Evolutionary conservation across 2,329 filamentous ascomycete genomes (phyloP).

Genomic region (Cladophialophora carrionii): DNA sequence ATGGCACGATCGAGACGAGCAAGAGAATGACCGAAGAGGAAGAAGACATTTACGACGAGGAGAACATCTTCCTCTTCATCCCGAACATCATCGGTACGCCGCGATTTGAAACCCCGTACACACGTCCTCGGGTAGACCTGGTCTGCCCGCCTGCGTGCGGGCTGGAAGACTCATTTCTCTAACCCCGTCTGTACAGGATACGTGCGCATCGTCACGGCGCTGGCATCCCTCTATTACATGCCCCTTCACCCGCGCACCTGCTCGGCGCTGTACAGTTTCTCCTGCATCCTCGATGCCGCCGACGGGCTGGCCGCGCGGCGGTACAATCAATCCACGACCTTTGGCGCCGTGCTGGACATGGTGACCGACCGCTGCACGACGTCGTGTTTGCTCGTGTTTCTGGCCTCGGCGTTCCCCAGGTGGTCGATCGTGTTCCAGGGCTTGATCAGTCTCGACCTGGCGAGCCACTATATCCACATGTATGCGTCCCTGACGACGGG

Average conservation of each 20-base stretch:
- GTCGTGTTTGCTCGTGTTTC: slow-evolving; percentile 88
- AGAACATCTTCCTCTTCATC: slow-evolving; percentile 82
- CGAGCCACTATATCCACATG: slow-evolving; percentile 99
- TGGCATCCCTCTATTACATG: slow-evolving; percentile 98
- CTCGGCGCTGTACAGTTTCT: slow-evolving; percentile 75
- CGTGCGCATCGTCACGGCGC: slow-evolving; percentile 74
- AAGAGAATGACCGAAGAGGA: slow-evolving; percentile 39
- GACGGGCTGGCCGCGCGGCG: slow-evolving; percentile 89
- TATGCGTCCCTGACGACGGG: slow-evolving; percentile 91
- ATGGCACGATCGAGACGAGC: slow-evolving; percentile 35
- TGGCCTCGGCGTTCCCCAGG: slow-evolving; percentile 90
- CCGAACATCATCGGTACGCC: slow-evolving; percentile 77
- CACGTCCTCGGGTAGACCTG: background rate
- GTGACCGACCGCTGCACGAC: slow-evolving; percentile 98
- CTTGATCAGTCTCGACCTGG: slow-evolving; percentile 87
- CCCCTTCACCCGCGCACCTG: slow-evolving; percentile 68
- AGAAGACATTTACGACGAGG: slow-evolving; percentile 49
- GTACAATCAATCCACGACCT: slow-evolving; percentile 89
- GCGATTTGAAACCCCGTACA: background rate
- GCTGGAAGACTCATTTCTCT: slow-evolving; percentile 1
- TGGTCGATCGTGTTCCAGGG: slow-evolving; percentile 95
- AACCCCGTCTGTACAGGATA: slow-evolving; percentile 63
- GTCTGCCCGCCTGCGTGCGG: background rate
- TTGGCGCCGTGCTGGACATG: slow-evolving; percentile 98
- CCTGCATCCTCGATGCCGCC: slow-evolving; percentile 90